Percentiles rank a stretch among this genome's conserved stretches.
These are phyloP conservation scores for Citrus cavaleriei DNA, from an alignment of 345 rosid genomes.

Conservation along the genomic window DNA sequence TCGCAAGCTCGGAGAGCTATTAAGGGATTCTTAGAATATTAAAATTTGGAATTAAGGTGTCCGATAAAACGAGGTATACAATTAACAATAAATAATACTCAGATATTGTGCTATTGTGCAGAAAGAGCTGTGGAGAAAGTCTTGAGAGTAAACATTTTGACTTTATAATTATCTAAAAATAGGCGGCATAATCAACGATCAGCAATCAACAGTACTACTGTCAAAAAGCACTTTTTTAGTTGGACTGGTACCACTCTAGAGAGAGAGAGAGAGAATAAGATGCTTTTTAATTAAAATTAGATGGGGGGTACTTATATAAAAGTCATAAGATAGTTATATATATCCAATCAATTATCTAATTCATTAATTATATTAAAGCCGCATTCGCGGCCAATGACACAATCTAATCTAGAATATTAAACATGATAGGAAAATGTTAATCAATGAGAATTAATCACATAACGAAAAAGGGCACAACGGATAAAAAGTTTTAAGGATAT, in stretches of 20 bases:
- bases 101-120: background rate
- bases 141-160: background rate
- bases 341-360: background rate
- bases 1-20: too few species aligned
- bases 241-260: too few species aligned
- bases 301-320: accelerated
- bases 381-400: background rate
- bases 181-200: background rate
- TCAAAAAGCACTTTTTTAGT: too few species aligned
- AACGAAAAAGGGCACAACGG: background rate
- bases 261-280: background rate
- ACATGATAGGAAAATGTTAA: background rate
- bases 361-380: background rate
- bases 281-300: background rate
- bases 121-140: background rate
- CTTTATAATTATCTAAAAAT: background rate
- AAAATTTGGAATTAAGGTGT: background rate
- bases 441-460: background rate
- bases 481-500: too few species aligned
- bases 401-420: background rate
- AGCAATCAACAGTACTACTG: too few species aligned
- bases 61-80: background rate
- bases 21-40: too few species aligned
- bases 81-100: background rate
- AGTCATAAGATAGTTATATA: background rate